A percentile compares a stretch with the other conserved stretches of the same genome.
phyloP scores from a whole-genome alignment of 768 basidiomycete genomes.

The Cystobasidiopsis lactophilus region DNA sequence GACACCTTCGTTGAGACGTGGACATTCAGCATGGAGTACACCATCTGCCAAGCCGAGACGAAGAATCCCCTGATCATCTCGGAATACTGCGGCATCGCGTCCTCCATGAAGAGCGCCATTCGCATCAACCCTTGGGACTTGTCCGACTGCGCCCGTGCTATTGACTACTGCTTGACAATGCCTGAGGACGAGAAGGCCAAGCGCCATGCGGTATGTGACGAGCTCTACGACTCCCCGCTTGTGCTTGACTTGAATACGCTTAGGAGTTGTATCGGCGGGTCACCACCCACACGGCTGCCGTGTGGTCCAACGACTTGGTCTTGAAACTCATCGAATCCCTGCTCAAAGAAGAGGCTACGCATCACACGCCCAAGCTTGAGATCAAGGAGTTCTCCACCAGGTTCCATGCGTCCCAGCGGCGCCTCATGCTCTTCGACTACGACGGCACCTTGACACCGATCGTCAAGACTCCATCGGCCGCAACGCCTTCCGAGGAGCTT shows the following conservation, averaged over 20 bases:
- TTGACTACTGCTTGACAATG: slow-evolving; percentile 74
- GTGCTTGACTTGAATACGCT: neutral
- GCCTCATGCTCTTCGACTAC: slow-evolving; percentile 86
- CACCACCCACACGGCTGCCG: slow-evolving; percentile 77
- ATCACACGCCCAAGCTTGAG: slow-evolving; percentile 66
- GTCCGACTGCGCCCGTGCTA: slow-evolving; percentile 57
- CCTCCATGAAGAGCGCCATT: slow-evolving; percentile 69
- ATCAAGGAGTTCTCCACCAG: slow-evolving; percentile 35
- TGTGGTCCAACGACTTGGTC: slow-evolving; percentile 75
- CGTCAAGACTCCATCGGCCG: slow-evolving; percentile 77
- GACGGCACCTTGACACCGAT: slow-evolving; percentile 93
- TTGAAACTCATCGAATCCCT: slow-evolving; percentile 71
- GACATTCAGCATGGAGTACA: slow-evolving; percentile 40
- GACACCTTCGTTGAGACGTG: too few species aligned
- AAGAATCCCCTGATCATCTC: slow-evolving; percentile 65
- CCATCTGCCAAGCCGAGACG: slow-evolving; percentile 76
- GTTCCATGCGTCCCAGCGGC: slow-evolving; percentile 52
- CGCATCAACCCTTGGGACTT: slow-evolving; percentile 94
- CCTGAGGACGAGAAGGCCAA: slow-evolving; percentile 44
- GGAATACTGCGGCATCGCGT: slow-evolving; percentile 95
- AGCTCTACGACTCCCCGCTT: neutral
- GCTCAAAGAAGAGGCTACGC: slow-evolving; percentile 51
- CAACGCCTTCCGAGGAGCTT: slow-evolving; percentile 51
- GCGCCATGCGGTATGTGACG: slow-evolving; percentile 38
- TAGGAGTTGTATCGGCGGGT: slow-evolving; percentile 50